Evolutionary conservation across 1,284 basidiomycete genomes (phyloP).

Genomic region (Tylopilus orsonianus): DNA sequence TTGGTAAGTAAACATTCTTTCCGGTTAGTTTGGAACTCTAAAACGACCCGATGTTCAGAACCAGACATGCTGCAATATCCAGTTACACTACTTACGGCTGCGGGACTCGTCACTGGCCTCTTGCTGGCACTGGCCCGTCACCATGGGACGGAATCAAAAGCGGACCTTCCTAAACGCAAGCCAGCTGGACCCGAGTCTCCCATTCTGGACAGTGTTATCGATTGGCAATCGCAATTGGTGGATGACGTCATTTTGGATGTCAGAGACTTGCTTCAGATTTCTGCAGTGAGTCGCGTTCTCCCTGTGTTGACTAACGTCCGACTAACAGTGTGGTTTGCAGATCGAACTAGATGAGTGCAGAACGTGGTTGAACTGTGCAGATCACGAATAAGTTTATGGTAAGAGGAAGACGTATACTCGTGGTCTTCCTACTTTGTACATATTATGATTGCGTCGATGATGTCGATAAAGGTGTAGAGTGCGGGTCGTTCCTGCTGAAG

Average conservation of each 20-base stretch:
- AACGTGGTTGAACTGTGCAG: slow-evolving; percentile 20
- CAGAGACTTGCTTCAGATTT: slow-evolving; percentile 40
- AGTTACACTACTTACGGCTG: slow-evolving; percentile 50
- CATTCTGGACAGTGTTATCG: not conserved
- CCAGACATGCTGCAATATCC: slow-evolving; percentile 51
- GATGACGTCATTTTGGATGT: slow-evolving; percentile 47
- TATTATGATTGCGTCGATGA: slow-evolving; percentile 14
- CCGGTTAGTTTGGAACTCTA: not conserved
- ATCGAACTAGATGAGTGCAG: slow-evolving; percentile 28
- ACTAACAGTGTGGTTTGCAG: slow-evolving; percentile 16
- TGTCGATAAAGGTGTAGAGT: slow-evolving; percentile 1
- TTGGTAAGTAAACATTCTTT: slow-evolving; percentile 36
- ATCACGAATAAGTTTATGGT: not conserved
- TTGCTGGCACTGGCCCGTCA: slow-evolving; percentile 38
- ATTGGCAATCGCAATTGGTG: slow-evolving; percentile 34
- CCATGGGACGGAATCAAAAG: slow-evolving; percentile 37
- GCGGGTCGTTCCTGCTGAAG: not conserved
- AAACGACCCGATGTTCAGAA: slow-evolving; percentile 33
- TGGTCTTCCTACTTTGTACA: slow-evolving; percentile 19
- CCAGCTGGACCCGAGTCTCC: not conserved
- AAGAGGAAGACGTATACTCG: too few species aligned
- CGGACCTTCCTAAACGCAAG: slow-evolving; percentile 9
- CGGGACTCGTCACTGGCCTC: slow-evolving; percentile 47
- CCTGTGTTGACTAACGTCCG: not conserved
- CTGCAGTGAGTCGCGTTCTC: slow-evolving; percentile 38